Conservation (phyloP, 352 stramenopile genomes). For the Phytophthora palmivora region DNA sequence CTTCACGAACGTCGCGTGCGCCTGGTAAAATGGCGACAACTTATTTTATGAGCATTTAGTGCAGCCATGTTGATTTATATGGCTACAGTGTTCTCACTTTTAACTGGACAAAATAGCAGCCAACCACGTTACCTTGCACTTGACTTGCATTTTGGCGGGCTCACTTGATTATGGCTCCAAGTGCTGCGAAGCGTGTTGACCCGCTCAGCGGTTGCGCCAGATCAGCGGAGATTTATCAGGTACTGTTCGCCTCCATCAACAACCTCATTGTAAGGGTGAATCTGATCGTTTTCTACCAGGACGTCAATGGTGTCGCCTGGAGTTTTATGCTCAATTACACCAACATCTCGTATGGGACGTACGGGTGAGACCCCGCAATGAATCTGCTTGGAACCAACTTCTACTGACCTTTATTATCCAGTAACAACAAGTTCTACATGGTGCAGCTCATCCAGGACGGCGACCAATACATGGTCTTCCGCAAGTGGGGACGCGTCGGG, state of each 20-base stretch:
- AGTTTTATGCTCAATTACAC: slow-evolving; percentile 62
- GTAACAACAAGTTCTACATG: slow-evolving; percentile 87
- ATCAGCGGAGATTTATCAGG: slow-evolving; percentile 38
- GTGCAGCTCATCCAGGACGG: slow-evolving; percentile 67
- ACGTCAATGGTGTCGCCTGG: slow-evolving; percentile 40
- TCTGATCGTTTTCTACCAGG: slow-evolving; percentile 24
- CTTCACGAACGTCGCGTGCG: slow-evolving; percentile 25
- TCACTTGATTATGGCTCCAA: slow-evolving; percentile 9
- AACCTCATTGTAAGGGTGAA: not conserved
- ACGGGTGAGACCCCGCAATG: slow-evolving; percentile 40
- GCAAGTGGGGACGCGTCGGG: slow-evolving; percentile 75
- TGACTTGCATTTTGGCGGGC: slow-evolving; percentile 24
- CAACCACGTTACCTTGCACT: slow-evolving; percentile 21
- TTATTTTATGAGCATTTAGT: slow-evolving; percentile 12
- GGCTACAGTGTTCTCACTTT: slow-evolving; percentile 13
- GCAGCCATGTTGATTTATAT: slow-evolving; percentile 19
- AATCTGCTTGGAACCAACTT: not conserved
- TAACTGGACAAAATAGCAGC: slow-evolving; percentile 34
- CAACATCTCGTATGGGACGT: slow-evolving; percentile 56
- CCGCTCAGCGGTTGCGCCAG: slow-evolving; percentile 39
- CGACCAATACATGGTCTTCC: slow-evolving; percentile 56
- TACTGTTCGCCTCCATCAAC: not conserved
- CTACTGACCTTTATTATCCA: slow-evolving; percentile 18
- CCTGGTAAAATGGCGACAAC: slow-evolving; percentile 18
- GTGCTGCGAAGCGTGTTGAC: slow-evolving; percentile 30